These are phyloP conservation scores for Saprolegnia diclina DNA, from an alignment of 352 stramenopile genomes.

Conservation along the genomic window DNA sequence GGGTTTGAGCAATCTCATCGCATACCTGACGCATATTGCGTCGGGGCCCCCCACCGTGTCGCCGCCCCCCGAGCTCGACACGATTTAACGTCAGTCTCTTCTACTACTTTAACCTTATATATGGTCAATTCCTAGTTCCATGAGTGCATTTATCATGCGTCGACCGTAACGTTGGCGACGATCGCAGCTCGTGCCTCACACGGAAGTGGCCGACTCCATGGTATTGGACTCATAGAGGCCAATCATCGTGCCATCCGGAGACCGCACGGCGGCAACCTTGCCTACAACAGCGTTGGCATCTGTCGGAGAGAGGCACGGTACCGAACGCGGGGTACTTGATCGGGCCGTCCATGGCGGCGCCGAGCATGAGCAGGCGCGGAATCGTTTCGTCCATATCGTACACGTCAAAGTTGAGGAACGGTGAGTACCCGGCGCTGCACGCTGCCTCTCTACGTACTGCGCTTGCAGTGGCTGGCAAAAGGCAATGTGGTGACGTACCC, in stretches of 20 bases:
- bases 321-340: slow-evolving; percentile 91
- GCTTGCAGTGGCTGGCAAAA: neutral
- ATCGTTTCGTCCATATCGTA: slow-evolving; percentile 82
- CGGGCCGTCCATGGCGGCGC: slow-evolving; percentile 85
- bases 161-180: no score
- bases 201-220: slow-evolving; percentile 78
- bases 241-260: slow-evolving; percentile 89
- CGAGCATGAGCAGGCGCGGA: slow-evolving; percentile 77
- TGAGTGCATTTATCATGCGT: no score
- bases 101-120: no score
- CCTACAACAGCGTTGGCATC: neutral
- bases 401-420: slow-evolving; percentile 90
- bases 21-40: slow-evolving; percentile 38
- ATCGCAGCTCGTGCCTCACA: slow-evolving; percentile 30
- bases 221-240: slow-evolving; percentile 87
- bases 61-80: neutral
- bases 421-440: slow-evolving; percentile 82
- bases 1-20: slow-evolving; percentile 54
- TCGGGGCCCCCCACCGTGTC: neutral
- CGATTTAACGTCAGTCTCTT: neutral
- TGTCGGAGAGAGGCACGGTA: slow-evolving; percentile 43
- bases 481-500: slow-evolving; percentile 36
- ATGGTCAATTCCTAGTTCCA: no score
- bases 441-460: slow-evolving; percentile 57
- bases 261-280: slow-evolving; percentile 80